Base-by-base conservation (phyloP, 2,329 filamentous ascomycete species). In the Aspergillus versicolor region DNA sequence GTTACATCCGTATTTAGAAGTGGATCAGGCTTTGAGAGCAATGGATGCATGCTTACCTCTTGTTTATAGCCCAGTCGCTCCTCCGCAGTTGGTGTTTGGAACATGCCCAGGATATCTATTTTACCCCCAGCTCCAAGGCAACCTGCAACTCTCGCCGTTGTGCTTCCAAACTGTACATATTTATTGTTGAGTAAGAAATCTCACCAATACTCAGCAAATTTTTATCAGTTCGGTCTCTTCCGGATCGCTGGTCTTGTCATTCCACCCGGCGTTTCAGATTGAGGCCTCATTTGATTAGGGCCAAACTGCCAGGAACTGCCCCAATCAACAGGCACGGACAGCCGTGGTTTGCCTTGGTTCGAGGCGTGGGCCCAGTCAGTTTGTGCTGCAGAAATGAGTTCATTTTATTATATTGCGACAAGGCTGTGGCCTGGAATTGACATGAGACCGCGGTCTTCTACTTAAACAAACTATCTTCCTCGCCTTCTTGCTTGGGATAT, bases 241-340 rank as follows among this genome's bases (percentile, higher is more conserved):
- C 49, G 48, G 54, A 57, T 57, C 54, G 49, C 49, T 57, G 32
- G 41, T 43, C 54, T 50, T 56, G 45, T 41, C 42, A 45, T 54
- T 24, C 37, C 59, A 46, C 30, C 61, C 62, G 54, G 52, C 37
- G 67, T 70, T 70, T 70, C 67, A 69, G 32, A 54, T 57, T 63
- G 37, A 45, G 56, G 61, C 59, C 58, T 66, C 64, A 66, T 66
- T 65, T 65, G 61, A 58, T 30, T 52, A 53, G 52, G 24, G 27
- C 44, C 44, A 46, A 24, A n/a, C 11, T 37, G 41, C 27, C 32
- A 41, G 41, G 42, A 46, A 52, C 37, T 32, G 32, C 43, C 52
- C 46, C 50, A 60, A 51, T 49, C 48, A 46, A 15, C 47, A 52
- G 37, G 27, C 27, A 30, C 27, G 27, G 9, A 30, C 27, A 24